A percentile compares a stretch with the other conserved stretches of the same genome.
Evolutionary conservation across 495 filamentous ascomycete species (phyloP).

Genomic region (Xylaria castorea): DNA sequence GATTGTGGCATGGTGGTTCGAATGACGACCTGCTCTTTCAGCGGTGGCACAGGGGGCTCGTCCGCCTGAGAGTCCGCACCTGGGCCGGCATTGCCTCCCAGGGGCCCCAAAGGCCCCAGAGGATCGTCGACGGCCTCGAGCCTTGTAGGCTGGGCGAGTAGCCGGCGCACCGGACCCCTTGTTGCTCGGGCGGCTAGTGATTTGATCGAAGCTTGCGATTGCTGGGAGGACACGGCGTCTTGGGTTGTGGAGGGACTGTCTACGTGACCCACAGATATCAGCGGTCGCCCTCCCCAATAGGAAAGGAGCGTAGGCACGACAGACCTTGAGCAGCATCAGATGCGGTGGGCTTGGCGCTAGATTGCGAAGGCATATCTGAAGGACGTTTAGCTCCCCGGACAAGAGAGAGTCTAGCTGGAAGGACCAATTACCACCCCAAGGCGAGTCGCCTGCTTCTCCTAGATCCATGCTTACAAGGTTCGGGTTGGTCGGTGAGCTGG

Average conservation of each 20-base stretch:
- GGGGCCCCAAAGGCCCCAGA: slow-evolving; percentile 88
- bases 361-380: slow-evolving; percentile 66
- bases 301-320: slow-evolving; percentile 6
- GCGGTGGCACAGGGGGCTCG: slow-evolving; percentile 83
- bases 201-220: slow-evolving; percentile 45
- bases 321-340: slow-evolving; percentile 29
- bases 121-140: slow-evolving; percentile 86
- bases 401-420: slow-evolving; percentile 29
- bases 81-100: slow-evolving; percentile 58
- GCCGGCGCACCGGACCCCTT: slow-evolving; percentile 60
- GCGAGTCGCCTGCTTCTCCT: slow-evolving; percentile 68
- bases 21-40: slow-evolving; percentile 76
- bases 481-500: not conserved
- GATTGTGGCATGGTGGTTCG: slow-evolving; percentile 58
- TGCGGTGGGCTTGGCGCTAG: slow-evolving; percentile 45
- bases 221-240: slow-evolving; percentile 38
- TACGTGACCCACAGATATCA: slow-evolving; percentile 37
- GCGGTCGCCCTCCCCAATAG: slow-evolving; percentile 41
- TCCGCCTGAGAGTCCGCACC: slow-evolving; percentile 54
- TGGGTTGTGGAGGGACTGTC: slow-evolving; percentile 27
- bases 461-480: slow-evolving; percentile 59
- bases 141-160: slow-evolving; percentile 80
- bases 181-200: slow-evolving; percentile 38
- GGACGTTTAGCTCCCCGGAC: slow-evolving; percentile 34
- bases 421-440: slow-evolving; percentile 69